Percentiles rank a stretch among this genome's conserved stretches.
Conservation (phyloP, 139 green algal genomes). For the Asterochloris erici region DNA sequence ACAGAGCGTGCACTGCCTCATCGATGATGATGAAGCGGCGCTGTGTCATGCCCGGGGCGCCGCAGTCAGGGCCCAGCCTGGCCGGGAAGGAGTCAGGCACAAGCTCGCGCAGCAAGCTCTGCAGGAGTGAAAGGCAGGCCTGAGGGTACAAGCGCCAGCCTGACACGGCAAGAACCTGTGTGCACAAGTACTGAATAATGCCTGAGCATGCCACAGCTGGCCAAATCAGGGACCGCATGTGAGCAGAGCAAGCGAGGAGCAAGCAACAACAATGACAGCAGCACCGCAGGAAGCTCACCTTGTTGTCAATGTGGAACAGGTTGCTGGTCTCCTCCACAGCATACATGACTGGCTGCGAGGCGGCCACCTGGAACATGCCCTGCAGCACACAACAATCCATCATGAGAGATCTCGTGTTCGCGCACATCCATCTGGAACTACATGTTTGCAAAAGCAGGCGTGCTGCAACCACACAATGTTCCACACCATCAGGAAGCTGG, state of each 20-base stretch:
- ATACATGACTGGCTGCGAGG: slow-evolving; percentile 37
- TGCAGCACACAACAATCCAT: background rate
- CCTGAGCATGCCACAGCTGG: background rate
- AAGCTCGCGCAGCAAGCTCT: slow-evolving; percentile 36
- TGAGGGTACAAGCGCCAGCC: background rate
- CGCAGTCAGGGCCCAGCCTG: slow-evolving; percentile 18
- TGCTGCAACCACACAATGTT: background rate
- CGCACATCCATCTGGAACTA: background rate
- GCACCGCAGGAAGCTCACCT: no score
- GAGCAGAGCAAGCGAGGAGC: background rate
- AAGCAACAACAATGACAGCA: background rate
- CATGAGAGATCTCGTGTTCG: no score
- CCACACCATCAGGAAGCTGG: background rate
- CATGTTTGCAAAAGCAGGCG: background rate
- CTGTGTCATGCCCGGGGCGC: background rate
- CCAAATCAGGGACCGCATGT: background rate
- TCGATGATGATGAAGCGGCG: slow-evolving; percentile 47
- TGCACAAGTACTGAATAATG: no score
- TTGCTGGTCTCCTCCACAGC: slow-evolving; percentile 29
- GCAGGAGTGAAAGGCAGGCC: background rate
- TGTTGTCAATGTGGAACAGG: slow-evolving; percentile 33
- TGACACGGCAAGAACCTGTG: background rate
- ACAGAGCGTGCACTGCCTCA: slow-evolving; percentile 34
- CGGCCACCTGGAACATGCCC: slow-evolving; percentile 29
- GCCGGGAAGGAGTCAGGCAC: slow-evolving; percentile 45